A percentile compares a stretch with the other conserved stretches of the same genome.
Conservation (phyloP, 805 yeast genomes). For the Saccharomycopsis fodiens region DNA sequence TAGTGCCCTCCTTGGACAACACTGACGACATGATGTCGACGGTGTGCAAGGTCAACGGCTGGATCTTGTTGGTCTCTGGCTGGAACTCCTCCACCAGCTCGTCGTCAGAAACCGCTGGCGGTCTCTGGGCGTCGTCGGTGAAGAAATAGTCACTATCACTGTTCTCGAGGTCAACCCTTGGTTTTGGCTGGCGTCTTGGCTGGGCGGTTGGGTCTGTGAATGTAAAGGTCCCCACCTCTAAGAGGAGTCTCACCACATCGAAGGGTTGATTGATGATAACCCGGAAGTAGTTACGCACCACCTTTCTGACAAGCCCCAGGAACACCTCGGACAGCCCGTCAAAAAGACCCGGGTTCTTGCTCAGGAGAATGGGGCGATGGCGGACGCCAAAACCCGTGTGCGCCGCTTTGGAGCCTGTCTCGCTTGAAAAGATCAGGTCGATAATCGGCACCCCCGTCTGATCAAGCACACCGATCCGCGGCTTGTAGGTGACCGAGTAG, state of each 20-base stretch:
- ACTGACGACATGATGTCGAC: constrained; percentile 57
- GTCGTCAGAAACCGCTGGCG: constrained; percentile 1
- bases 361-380: neutral
- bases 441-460: constrained; percentile 33
- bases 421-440: constrained; percentile 14
- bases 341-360: neutral
- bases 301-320: constrained; percentile 49
- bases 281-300: constrained; percentile 60
- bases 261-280: constrained; percentile 78
- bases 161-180: constrained; percentile 6
- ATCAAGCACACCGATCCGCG: constrained; percentile 56
- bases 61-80: constrained; percentile 29
- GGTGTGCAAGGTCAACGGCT: constrained; percentile 55
- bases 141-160: constrained; percentile 25
- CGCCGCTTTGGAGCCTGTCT: neutral
- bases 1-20: constrained; percentile 61
- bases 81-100: constrained; percentile 8
- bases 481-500: constrained; percentile 50
- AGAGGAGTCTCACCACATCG: constrained; percentile 68
- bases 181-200: constrained; percentile 1
- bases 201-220: constrained; percentile 13
- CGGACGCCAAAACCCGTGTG: neutral
- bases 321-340: constrained; percentile 47
- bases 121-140: constrained; percentile 24
- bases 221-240: constrained; percentile 70